Base-by-base conservation (phyloP, 208 protist genomes). In the Tetramitus jugosus region DNA sequence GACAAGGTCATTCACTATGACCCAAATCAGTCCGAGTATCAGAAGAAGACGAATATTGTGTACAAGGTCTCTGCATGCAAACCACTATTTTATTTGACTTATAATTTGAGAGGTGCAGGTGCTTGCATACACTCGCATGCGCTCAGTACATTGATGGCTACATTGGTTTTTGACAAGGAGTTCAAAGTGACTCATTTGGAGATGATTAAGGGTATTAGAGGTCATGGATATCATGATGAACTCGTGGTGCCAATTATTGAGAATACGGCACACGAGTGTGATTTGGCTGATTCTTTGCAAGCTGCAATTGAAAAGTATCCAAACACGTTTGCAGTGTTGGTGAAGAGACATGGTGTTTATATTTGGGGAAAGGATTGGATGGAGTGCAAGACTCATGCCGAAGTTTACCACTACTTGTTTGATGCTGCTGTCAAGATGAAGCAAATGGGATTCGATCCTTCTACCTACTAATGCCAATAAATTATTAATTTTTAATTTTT, bases 341-440 rank as follows among this genome's bases (percentile, higher is more conserved):
- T 97, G 67, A 89, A 92, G 35, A 84, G 94, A 45, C 94, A 97
- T 78, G 94, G 93, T 79, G 90, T 97, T 61, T 97, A 96, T 81
- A 91, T 97, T 20, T 97, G 94, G 94, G 93, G 93, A 1, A 80
- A 91, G 69, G 89, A 89, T 1, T 96, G 94, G 94, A 82, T 93
- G 67, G 87, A 95, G 84, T 91, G 91, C 14, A 97, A 97, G 82
- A 92, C 89, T 26, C 88, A 89, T 82, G 83, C 84, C 53, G 94
- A 97, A 85, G 96, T 92, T 83, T 89, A 92, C 45, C 91, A 97
- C 83, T 97, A 96, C 85, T 85, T 97, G 33, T 96, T 97, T 85
- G 92, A 93, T 69, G 85, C 85, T 42, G 84, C 82, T n/a, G 43
- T 87, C 3, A 82, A 82, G 43, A 87, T 89, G 85, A 80, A 81